Conservation (phyloP, 2,329 filamentous ascomycete species). For the Pseudogymnoascus sp. region DNA sequence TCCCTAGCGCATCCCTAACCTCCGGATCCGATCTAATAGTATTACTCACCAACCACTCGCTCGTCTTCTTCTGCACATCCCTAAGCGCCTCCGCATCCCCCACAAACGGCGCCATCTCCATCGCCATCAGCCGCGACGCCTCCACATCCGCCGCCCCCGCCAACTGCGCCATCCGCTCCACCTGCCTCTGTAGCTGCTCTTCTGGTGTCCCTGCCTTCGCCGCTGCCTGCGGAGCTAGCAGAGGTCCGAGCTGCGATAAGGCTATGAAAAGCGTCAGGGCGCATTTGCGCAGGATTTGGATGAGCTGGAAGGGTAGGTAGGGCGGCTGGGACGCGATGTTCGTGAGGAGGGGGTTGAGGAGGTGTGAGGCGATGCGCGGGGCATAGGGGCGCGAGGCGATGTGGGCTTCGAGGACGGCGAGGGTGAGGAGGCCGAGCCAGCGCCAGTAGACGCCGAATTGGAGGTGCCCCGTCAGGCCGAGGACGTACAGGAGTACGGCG, state of each 20-base stretch:
- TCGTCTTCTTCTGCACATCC: constrained; percentile 63
- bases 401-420: constrained; percentile 51
- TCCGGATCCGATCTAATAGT: constrained; percentile 72
- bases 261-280: constrained; percentile 76
- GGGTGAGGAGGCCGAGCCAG: constrained; percentile 48
- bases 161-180: constrained; percentile 59
- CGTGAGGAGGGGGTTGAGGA: constrained; percentile 39
- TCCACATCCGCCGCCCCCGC: constrained; percentile 60
- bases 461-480: constrained; percentile 60
- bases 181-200: constrained; percentile 49
- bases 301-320: constrained; percentile 78
- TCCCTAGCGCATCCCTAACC: constrained; percentile 71
- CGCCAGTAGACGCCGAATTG: constrained; percentile 60
- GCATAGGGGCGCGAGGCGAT: constrained; percentile 47
- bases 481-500: constrained; percentile 49
- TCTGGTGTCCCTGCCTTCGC: constrained; percentile 35
- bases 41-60: constrained; percentile 83
- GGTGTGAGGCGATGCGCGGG: constrained; percentile 36
- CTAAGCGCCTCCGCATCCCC: constrained; percentile 59
- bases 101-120: constrained; percentile 75
- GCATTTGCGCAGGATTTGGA: constrained; percentile 67
- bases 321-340: constrained; percentile 42
- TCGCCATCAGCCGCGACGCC: constrained; percentile 58
- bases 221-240: constrained; percentile 37
- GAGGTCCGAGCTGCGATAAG: constrained; percentile 69